Percentiles rank a stretch among this genome's conserved stretches.
Conservation (phyloP, 805 yeast species). For the Jamesozyma rosinii region DNA sequence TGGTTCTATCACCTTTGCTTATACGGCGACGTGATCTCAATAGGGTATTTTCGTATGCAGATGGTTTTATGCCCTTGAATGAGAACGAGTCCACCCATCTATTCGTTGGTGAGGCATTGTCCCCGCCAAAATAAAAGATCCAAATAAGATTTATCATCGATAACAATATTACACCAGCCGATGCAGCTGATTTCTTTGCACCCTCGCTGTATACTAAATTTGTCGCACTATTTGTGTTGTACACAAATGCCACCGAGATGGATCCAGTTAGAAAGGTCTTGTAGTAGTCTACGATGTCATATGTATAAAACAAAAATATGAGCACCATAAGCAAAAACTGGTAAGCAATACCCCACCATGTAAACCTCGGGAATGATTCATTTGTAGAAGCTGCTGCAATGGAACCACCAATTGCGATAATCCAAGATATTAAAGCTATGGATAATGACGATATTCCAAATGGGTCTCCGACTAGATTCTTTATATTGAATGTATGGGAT, state of each 20-base stretch:
- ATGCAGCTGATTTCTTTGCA: conserved; percentile 70
- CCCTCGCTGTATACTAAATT: conserved; percentile 60
- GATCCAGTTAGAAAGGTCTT: conserved; percentile 37
- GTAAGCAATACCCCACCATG: conserved; percentile 95
- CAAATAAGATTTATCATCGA: conserved; percentile 77
- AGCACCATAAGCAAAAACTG: conserved; percentile 52
- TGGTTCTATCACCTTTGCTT: conserved; percentile 1
- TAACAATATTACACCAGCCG: conserved; percentile 82
- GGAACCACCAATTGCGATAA: conserved; percentile 81
- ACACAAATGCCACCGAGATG: conserved; percentile 63
- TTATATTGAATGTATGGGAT: conserved; percentile 27
- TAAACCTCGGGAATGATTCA: conserved; percentile 60
- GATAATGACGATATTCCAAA: conserved; percentile 78
- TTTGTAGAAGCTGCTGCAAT: conserved; percentile 41
- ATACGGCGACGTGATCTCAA: conserved; percentile 21
- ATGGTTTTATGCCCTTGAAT: conserved; percentile 38
- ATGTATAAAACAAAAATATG: conserved; percentile 45
- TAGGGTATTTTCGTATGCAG: conserved; percentile 25
- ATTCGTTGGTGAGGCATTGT: conserved; percentile 78
- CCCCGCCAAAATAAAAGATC: conserved; percentile 85
- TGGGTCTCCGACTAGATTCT: conserved; percentile 69
- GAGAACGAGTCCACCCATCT: conserved; percentile 79
- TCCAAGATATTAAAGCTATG: conserved; percentile 72
- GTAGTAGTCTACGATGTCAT: conserved; percentile 61
- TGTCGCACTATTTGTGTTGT: conserved; percentile 77